phyloP scores from a whole-genome alignment of 1,139 yeast species.

The Suhomyces bokatorum region DNA sequence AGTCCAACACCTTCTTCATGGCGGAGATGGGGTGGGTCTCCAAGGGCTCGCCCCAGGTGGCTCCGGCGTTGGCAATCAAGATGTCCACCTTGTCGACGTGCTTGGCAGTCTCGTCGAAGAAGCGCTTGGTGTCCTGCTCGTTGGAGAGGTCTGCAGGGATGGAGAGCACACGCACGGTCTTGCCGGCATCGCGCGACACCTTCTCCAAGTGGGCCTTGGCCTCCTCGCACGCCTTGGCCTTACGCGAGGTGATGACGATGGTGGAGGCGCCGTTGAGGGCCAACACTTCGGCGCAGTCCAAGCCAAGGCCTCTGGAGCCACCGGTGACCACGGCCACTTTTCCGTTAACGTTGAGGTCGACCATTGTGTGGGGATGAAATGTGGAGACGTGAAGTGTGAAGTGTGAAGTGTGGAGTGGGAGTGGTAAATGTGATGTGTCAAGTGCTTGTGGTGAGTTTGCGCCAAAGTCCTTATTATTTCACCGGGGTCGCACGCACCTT shows the following conservation, averaged over 20 bases:
- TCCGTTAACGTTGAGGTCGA: slow-evolving; percentile 54
- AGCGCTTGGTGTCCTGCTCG: slow-evolving; percentile 50
- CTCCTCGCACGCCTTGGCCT: slow-evolving; percentile 61
- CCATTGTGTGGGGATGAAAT: slow-evolving; percentile 27
- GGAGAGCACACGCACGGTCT: slow-evolving; percentile 47
- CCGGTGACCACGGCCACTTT: slow-evolving; percentile 78
- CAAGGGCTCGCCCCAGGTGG: slow-evolving; percentile 74
- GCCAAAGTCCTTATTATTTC: too few relatives aligned
- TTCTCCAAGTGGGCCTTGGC: slow-evolving; percentile 54
- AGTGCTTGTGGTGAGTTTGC: too few relatives aligned
- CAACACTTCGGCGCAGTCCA: slow-evolving; percentile 65
- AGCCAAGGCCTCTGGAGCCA: slow-evolving; percentile 76
- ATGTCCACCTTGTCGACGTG: slow-evolving; percentile 55
- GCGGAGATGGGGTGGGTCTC: slow-evolving; percentile 64
- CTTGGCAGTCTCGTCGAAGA: slow-evolving; percentile 44
- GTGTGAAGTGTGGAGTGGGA: too few relatives aligned
- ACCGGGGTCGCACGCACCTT: background rate
- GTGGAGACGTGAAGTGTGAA: too few relatives aligned
- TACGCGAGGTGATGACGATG: slow-evolving; percentile 68
- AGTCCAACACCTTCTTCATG: slow-evolving; percentile 60
- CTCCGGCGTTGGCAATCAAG: slow-evolving; percentile 78
- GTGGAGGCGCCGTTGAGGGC: slow-evolving; percentile 63
- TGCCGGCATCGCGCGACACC: slow-evolving; percentile 43
- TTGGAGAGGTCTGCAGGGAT: slow-evolving; percentile 63
- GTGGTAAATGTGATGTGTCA: too few relatives aligned